These are phyloP conservation scores for Leishmania aethiopica DNA, from an alignment of 208 protist genomes.

Conservation along the genomic window DNA sequence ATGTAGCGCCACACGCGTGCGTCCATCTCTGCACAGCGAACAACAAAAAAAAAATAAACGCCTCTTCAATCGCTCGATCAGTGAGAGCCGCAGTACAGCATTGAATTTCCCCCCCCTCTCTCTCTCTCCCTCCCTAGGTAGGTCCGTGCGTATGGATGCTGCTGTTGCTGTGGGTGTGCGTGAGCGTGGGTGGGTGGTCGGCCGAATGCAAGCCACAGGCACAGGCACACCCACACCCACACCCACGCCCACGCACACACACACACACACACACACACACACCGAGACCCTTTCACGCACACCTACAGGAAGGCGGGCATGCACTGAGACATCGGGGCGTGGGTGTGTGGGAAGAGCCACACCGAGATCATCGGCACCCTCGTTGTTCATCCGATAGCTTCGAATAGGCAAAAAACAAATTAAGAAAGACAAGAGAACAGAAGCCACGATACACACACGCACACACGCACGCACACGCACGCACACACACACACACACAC, in stretches of 20 bases:
- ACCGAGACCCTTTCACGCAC: background rate
- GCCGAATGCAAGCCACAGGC: no score
- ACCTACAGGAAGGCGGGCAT: background rate
- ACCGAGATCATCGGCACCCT: background rate
- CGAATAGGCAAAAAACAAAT: background rate
- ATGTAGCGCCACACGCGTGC: background rate
- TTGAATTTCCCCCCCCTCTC: background rate
- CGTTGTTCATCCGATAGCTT: background rate
- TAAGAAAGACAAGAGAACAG: background rate
- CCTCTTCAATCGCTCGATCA: no score
- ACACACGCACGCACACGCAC: background rate
- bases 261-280: no score
- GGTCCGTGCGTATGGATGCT: background rate
- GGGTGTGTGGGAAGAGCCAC: no score
- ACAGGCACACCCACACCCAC: background rate
- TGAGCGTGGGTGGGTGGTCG: background rate
- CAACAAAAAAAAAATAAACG: no score
- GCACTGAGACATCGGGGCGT: no score
- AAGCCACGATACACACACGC: background rate
- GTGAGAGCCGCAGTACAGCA: background rate
- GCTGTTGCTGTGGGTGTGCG: background rate
- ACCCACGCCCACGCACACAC: background rate
- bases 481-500: background rate
- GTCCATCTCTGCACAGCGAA: background rate
- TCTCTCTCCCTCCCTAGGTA: background rate